Conservation (phyloP, 208 protist genomes). For the Acanthamoeba triangularis region DNA sequence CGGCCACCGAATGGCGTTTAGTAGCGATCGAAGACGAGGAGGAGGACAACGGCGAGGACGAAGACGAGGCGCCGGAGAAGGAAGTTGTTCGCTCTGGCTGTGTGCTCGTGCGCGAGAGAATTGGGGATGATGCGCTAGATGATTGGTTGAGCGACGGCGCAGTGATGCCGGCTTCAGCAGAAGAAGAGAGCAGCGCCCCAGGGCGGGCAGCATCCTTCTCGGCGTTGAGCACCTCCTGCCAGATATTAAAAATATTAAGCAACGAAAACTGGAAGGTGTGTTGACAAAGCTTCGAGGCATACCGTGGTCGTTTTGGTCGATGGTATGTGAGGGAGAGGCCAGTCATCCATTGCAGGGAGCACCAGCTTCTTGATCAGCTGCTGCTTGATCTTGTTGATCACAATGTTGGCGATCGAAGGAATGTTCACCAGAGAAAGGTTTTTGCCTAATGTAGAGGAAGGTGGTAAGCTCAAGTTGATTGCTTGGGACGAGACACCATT, state of each 20-base stretch:
- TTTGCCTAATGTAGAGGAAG: neutral
- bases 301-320: neutral
- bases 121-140: neutral
- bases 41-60: neutral
- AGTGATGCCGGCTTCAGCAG: neutral
- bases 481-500: neutral
- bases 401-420: neutral
- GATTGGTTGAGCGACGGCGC: neutral
- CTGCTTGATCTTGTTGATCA: slow-evolving; percentile 65
- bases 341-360: slow-evolving; percentile 53
- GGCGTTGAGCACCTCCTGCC: neutral
- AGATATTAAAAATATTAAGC: neutral
- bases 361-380: slow-evolving; percentile 68
- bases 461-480: neutral
- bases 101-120: neutral
- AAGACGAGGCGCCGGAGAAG: neutral
- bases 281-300: neutral
- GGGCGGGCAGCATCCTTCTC: neutral
- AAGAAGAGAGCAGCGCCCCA: neutral
- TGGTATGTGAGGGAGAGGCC: slow-evolving; percentile 15
- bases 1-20: slow-evolving; percentile 7
- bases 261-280: neutral
- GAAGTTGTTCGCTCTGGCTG: neutral
- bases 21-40: neutral
- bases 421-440: slow-evolving; percentile 26